phyloP scores from a whole-genome alignment of 495 filamentous ascomycete genomes.

The Neurospora sp. region DNA sequence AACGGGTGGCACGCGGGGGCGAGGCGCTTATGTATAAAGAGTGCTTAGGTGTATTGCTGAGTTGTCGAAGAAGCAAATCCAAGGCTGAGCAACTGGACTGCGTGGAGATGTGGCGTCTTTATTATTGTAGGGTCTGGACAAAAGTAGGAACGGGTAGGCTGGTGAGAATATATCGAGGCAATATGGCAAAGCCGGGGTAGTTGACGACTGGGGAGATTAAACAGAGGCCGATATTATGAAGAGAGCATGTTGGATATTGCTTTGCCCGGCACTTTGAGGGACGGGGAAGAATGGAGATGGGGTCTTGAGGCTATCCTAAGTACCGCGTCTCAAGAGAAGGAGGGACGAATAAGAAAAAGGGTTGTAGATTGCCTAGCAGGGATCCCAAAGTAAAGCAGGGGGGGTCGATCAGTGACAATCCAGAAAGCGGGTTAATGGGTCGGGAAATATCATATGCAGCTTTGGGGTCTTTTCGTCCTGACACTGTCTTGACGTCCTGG shows the following conservation, averaged over 20 bases:
- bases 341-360: constrained; percentile 4
- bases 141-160: not conserved
- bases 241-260: constrained; percentile 10
- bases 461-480: not conserved
- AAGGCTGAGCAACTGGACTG: not conserved
- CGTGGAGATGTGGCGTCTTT: not conserved
- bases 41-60: not conserved
- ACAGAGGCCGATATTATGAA: constrained; percentile 16
- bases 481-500: not conserved
- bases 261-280: constrained; percentile 6
- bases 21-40: not conserved
- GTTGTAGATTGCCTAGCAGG: constrained; percentile 23
- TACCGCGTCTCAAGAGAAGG: constrained; percentile 6
- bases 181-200: constrained; percentile 28
- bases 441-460: constrained; percentile 10
- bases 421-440: constrained; percentile 22
- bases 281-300: constrained; percentile 7
- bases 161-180: constrained; percentile 18
- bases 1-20: not conserved
- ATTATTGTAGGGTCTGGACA: not conserved
- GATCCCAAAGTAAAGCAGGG: constrained; percentile 9
- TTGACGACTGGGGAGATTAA: constrained; percentile 23
- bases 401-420: constrained; percentile 19
- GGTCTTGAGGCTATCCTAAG: constrained; percentile 12
- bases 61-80: not conserved